A percentile compares a stretch with the other conserved stretches of the same genome.
Conservation (phyloP, 129 eudicot genomes). For the Pulicaria dysenterica region DNA sequence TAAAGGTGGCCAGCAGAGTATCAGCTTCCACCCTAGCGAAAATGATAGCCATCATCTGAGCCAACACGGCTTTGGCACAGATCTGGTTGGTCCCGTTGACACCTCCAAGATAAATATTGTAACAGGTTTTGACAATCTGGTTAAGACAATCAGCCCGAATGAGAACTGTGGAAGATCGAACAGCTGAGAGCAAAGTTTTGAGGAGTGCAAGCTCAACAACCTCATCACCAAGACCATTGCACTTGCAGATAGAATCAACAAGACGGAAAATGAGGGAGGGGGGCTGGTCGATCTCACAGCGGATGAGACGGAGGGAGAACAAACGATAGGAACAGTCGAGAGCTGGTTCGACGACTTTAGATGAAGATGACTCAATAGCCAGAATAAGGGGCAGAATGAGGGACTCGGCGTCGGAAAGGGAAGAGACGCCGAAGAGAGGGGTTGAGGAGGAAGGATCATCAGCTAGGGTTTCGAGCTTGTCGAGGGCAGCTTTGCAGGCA, state of each 20-base stretch:
- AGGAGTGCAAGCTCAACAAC: conserved; percentile 65
- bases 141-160: conserved; percentile 72
- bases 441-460: conserved; percentile 56
- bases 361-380: conserved; percentile 73
- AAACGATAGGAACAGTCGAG: conserved; percentile 65
- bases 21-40: conserved; percentile 75
- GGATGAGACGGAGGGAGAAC: conserved; percentile 64
- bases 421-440: conserved; percentile 63
- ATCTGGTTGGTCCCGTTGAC: conserved; percentile 98
- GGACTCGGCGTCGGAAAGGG: conserved; percentile 53
- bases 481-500: conserved; percentile 82
- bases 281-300: conserved; percentile 54
- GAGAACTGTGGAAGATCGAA: conserved; percentile 55
- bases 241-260: conserved; percentile 78
- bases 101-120: conserved; percentile 86
- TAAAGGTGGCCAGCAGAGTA: conserved; percentile 45
- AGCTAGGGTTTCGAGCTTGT: conserved; percentile 64
- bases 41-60: conserved; percentile 88
- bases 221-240: conserved; percentile 68
- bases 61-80: conserved; percentile 93
- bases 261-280: conserved; percentile 42
- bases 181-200: conserved; percentile 69
- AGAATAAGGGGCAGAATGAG: conserved; percentile 65
- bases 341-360: conserved; percentile 87
- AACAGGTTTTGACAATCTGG: conserved; percentile 79